Evolutionary conservation across 208 protist genomes (phyloP).

Genomic region (Trichomonas gallinae): DNA sequence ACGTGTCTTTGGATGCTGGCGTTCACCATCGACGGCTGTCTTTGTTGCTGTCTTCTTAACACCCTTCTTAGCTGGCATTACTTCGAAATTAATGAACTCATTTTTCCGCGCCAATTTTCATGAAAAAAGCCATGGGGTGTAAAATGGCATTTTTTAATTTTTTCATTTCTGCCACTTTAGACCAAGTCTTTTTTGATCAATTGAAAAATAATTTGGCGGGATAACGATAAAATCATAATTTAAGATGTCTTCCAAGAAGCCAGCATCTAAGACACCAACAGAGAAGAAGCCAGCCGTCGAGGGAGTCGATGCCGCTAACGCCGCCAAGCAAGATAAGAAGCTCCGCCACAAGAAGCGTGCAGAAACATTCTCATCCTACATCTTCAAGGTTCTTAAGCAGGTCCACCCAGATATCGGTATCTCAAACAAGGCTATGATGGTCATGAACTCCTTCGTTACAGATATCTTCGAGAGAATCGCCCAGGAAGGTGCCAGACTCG

Average conservation of each 20-base stretch:
- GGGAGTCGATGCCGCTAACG: constrained; percentile 20
- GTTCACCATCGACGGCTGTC: background rate
- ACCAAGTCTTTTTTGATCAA: no score
- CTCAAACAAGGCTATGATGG: constrained; percentile 82
- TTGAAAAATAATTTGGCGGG: no score
- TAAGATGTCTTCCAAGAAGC: background rate
- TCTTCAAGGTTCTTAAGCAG: constrained; percentile 77
- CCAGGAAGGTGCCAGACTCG: constrained; percentile 75
- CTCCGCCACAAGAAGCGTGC: constrained; percentile 53
- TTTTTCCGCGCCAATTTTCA: no score
- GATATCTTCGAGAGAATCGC: constrained; percentile 88
- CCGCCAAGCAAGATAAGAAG: background rate
- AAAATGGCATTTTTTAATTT: no score
- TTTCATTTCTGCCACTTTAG: no score
- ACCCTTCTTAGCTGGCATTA: constrained; percentile 15
- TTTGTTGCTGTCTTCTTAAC: background rate
- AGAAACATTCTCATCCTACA: constrained; percentile 70
- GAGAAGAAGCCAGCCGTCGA: constrained; percentile 7
- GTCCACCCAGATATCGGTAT: constrained; percentile 88
- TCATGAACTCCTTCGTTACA: constrained; percentile 85
- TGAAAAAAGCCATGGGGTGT: no score
- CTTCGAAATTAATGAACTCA: background rate
- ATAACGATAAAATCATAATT: no score
- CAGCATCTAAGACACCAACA: constrained; percentile 3
- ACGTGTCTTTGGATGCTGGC: background rate